A percentile compares a stretch with the other conserved stretches of the same genome.
Conservation (phyloP, 371 early-diverging fungal genomes). For the Fennellomyces sp. region DNA sequence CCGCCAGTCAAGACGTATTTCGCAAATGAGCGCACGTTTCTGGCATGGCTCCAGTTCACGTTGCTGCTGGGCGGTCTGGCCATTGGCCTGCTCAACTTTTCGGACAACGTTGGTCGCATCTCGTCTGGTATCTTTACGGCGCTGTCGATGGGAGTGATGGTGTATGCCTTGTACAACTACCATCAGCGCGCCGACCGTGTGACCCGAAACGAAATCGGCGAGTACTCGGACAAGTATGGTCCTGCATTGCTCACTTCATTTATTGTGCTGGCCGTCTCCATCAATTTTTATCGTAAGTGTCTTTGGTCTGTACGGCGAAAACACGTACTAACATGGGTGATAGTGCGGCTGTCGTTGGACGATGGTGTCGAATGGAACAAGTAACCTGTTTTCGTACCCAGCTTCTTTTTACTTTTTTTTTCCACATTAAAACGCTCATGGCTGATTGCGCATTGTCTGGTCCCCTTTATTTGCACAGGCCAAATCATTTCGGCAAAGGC, state of each 20-base stretch:
- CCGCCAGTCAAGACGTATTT: constrained; percentile 90
- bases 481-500: neutral
- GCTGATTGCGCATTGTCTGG: neutral
- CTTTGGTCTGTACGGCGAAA: neutral
- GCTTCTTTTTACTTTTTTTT: neutral
- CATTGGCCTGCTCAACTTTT: constrained; percentile 78
- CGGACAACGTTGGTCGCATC: constrained; percentile 65
- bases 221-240: constrained; percentile 65
- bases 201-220: constrained; percentile 57
- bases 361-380: constrained; percentile 6
- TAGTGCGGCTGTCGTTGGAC: constrained; percentile 15
- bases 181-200: constrained; percentile 81
- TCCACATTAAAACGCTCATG: neutral
- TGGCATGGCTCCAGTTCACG: constrained; percentile 78
- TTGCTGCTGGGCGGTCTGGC: constrained; percentile 71
- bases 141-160: constrained; percentile 73
- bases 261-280: constrained; percentile 73
- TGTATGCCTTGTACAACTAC: constrained; percentile 86
- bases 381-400: neutral
- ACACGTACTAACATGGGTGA: neutral
- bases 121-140: constrained; percentile 70
- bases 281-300: constrained; percentile 87
- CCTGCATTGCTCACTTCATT: constrained; percentile 82
- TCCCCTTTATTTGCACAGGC: neutral
- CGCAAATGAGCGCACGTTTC: constrained; percentile 97